Evolutionary conservation across 2,329 filamentous ascomycete genomes (phyloP).

Genomic region (Teratosphaeria viscida): DNA sequence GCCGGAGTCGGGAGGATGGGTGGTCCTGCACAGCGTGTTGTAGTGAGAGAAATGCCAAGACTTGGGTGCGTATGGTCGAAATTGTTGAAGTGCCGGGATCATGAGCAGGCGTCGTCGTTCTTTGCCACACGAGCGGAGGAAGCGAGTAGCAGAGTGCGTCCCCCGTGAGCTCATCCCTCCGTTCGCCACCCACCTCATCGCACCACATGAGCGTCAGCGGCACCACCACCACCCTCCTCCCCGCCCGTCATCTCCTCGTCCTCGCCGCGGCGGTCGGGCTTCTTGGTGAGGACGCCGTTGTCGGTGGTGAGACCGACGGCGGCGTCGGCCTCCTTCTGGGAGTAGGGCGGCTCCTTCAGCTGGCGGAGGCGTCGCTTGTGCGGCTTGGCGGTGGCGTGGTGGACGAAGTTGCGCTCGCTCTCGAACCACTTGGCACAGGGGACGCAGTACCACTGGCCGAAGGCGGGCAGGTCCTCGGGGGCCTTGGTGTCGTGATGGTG

Average conservation of each 20-base stretch:
- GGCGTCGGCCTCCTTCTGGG: conserved; percentile 75
- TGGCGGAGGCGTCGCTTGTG: conserved; percentile 87
- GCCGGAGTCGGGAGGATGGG: neutral
- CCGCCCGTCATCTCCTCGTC: conserved; percentile 2
- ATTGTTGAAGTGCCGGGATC: neutral
- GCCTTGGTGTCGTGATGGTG: conserved; percentile 71
- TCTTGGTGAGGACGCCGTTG: conserved; percentile 41
- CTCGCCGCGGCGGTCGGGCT: conserved; percentile 15
- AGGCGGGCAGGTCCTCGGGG: conserved; percentile 73
- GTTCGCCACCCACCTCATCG: neutral
- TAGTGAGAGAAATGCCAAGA: conserved; percentile 1
- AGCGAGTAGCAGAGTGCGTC: neutral
- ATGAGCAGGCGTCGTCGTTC: neutral
- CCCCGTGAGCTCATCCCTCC: neutral
- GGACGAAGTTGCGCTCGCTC: conserved; percentile 61
- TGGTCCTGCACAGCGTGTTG: conserved; percentile 1
- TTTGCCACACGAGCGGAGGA: neutral
- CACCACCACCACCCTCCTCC: neutral
- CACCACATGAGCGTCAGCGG: neutral
- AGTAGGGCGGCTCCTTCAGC: conserved; percentile 74
- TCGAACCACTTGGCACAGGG: conserved; percentile 98
- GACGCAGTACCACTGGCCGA: conserved; percentile 78
- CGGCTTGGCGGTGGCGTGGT: conserved; percentile 77
- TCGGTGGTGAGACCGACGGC: conserved; percentile 62
- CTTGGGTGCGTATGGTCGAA: neutral